phyloP scores from a whole-genome alignment of 169 alveolate species.

The Plasmodium chabaudi region DNA sequence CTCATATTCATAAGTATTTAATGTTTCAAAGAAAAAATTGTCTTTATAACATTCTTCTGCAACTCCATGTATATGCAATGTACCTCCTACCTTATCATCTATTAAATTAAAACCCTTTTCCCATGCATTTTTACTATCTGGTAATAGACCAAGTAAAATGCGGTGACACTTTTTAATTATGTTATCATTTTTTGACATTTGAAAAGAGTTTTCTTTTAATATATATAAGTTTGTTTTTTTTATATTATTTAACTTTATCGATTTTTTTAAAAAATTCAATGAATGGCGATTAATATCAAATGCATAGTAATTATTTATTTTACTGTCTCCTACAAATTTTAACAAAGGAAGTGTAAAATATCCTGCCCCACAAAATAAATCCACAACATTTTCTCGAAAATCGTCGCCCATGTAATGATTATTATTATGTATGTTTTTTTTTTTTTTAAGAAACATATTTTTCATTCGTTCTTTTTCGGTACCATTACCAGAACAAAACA shows the following conservation, averaged over 20 bases:
- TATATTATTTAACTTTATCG: constrained; percentile 25
- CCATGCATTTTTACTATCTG: constrained; percentile 83
- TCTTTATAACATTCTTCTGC: constrained; percentile 23
- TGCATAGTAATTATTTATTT: constrained; percentile 74
- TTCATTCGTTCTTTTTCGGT: constrained; percentile 78
- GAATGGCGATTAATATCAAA: constrained; percentile 81
- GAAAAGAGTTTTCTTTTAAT: constrained; percentile 33
- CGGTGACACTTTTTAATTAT: constrained; percentile 77
- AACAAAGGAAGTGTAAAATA: constrained; percentile 83
- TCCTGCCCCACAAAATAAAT: constrained; percentile 87
- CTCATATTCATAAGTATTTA: constrained; percentile 21
- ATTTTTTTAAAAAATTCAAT: constrained; percentile 21
- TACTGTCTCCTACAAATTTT: constrained; percentile 47
- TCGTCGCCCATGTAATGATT: neutral
- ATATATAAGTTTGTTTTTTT: constrained; percentile 17
- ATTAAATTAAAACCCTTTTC: constrained; percentile 78
- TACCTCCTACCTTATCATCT: constrained; percentile 78
- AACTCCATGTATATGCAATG: constrained; percentile 81
- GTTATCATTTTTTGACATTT: constrained; percentile 63
- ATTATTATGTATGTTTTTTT: constrained; percentile 54
- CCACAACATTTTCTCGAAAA: constrained; percentile 81
- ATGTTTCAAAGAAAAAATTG: neutral
- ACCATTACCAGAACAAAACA: constrained; percentile 85
- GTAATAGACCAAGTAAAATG: constrained; percentile 82
- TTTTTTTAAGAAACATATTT: neutral